Conservation (phyloP, 305 asterid genomes). For the Solanum hybrid region DNA sequence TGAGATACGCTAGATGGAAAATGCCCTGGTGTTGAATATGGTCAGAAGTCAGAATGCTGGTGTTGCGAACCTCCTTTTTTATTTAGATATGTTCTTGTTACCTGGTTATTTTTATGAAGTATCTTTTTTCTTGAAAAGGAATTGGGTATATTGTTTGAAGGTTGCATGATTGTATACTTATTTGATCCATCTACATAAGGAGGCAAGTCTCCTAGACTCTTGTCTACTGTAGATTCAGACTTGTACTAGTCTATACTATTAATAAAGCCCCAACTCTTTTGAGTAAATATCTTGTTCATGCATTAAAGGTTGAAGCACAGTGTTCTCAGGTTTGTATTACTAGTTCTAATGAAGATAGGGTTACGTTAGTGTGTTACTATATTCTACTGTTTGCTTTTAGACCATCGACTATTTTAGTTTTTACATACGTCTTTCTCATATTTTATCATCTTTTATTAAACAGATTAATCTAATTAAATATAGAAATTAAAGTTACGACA, state of each 20-base stretch:
- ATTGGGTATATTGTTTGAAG: neutral
- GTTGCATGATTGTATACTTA: neutral
- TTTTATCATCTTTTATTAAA: neutral
- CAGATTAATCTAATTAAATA: neutral
- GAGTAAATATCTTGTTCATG: neutral
- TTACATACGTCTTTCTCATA: neutral
- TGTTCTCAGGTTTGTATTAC: neutral
- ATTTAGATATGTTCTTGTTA: neutral
- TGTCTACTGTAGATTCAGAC: neutral
- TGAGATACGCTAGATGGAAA: neutral
- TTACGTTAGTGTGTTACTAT: neutral
- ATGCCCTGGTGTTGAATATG: neutral
- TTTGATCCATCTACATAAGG: neutral
- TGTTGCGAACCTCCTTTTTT: neutral
- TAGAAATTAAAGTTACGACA: neutral
- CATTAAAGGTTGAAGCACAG: neutral
- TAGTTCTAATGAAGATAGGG: neutral
- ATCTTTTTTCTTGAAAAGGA: neutral
- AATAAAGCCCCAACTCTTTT: neutral
- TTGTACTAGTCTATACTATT: constrained; percentile 1
- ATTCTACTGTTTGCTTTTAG: neutral
- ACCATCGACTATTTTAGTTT: neutral
- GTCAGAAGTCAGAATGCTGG: neutral
- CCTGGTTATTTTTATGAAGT: neutral
- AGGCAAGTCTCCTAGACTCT: neutral